phyloP scores from a whole-genome alignment of 305 asterid species.

The Fraxinus angustifolia region DNA sequence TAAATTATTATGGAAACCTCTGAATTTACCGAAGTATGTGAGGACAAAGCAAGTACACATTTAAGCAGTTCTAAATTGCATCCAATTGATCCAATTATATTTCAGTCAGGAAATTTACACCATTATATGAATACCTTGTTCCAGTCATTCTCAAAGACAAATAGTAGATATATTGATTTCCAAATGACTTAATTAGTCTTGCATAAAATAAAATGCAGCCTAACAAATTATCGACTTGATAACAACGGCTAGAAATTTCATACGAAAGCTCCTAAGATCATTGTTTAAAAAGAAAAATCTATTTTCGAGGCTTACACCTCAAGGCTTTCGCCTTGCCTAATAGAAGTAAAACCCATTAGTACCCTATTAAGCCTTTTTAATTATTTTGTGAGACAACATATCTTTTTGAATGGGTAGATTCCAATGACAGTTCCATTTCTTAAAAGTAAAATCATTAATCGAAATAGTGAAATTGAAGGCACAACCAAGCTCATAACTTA shows the following conservation, averaged over 20 bases:
- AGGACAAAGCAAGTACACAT: neutral
- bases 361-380: neutral
- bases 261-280: neutral
- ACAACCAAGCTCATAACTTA: slow-evolving; percentile 10
- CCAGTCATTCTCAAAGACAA: neutral
- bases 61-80: slow-evolving; percentile 4
- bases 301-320: neutral
- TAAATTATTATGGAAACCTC: slow-evolving; percentile 15
- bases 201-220: neutral
- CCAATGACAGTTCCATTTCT: slow-evolving; percentile 1
- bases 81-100: neutral
- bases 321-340: neutral
- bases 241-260: neutral
- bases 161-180: neutral
- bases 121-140: neutral
- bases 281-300: neutral
- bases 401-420: slow-evolving; percentile 7
- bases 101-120: neutral
- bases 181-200: neutral
- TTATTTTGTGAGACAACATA: neutral
- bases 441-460: slow-evolving; percentile 1
- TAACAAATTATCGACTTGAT: neutral
- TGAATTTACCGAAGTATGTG: neutral
- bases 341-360: neutral
- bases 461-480: slow-evolving; percentile 16